Base-by-base conservation (phyloP, 371 early-diverging fungal species). In the Apophysomyces ossiformis region DNA sequence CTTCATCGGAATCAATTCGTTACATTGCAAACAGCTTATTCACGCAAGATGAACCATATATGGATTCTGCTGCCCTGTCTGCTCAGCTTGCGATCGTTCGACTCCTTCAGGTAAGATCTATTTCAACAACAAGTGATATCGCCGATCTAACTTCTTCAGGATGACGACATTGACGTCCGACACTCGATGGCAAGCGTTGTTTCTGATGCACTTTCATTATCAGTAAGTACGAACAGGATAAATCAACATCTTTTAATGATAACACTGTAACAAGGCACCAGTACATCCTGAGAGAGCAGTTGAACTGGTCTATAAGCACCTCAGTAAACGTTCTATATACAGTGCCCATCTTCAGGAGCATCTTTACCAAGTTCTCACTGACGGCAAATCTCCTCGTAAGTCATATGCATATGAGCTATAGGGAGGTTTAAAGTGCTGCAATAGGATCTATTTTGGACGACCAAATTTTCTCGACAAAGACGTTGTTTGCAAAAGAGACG, bases 111-210 rank as follows among this genome's bases (percentile, higher is more conserved):
- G 71, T 66, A 71, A 18, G 57, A 26, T 3, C 32, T 26, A 26
- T 26, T 26, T 57, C 21, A 7, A 37, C 6, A n/a, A 18, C n/a
- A 35, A 43, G 9, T 21, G 7, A 41, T 39, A 54, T 0, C 16
- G 13, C n/a, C 41, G 50, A 21, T 21, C 5, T 35, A 4, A n/a
- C n/a, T 15, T 57, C 56, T 85, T 58, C 79, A 91, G 72, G 93
- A 93, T 74, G 93, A 93, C 59, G 93, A 93, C 66, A 81, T 81
- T 7, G 92, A 91, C 58, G 82, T 92, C 5, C 87, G 93, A 11
- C 77, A 88, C 7, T 82, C 75, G 39, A 80, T 80, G 11, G 87
- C 90, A 15, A 63, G 18, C 37, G 78, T 86, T 57, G 87, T 89
- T 11, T 88, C 90, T 0, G 69, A 74, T 36, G 84, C 85, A 0